Percentiles rank a stretch among this genome's conserved stretches.
Evolutionary conservation across 345 rosid genomes (phyloP).

Genomic region (Punica granatum): DNA sequence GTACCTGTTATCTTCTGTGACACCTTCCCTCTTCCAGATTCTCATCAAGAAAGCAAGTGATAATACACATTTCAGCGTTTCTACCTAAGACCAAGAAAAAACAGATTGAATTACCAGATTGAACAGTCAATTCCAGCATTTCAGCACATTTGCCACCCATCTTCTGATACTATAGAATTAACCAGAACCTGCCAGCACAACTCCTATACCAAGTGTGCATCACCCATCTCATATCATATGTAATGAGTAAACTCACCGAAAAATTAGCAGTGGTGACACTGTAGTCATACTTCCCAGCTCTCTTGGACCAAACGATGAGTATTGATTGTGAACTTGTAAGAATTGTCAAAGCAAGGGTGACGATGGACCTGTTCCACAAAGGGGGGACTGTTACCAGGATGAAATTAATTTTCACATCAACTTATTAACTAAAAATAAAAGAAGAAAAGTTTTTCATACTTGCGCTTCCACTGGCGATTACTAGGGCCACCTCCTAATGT

Average conservation of each 20-base stretch:
- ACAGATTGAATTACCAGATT: no score
- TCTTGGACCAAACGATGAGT: conserved; percentile 95
- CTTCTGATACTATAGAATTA: background rate
- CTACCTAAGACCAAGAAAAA: conserved; percentile 48
- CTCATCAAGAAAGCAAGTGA: conserved; percentile 85
- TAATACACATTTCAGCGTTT: conserved; percentile 79
- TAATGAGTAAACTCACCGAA: conserved; percentile 40
- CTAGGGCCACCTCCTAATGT: conserved; percentile 24
- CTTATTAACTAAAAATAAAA: background rate
- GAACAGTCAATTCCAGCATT: background rate
- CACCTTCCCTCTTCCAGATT: conserved; percentile 75
- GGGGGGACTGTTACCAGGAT: background rate
- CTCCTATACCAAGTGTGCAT: background rate
- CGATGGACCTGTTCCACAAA: conserved; percentile 40
- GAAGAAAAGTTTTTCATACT: conserved; percentile 28
- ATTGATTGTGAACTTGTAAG: conserved; percentile 97
- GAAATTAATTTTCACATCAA: background rate
- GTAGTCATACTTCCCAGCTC: conserved; percentile 95
- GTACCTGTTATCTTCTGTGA: conserved; percentile 90
- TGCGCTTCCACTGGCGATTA: conserved; percentile 71
- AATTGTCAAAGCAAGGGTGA: conserved; percentile 73
- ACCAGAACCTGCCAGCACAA: background rate
- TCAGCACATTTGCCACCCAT: background rate
- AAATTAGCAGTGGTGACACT: conserved; percentile 97
- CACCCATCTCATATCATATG: background rate